Conservation (phyloP, 768 basidiomycete species). For the Suillus cothurnatus region DNA sequence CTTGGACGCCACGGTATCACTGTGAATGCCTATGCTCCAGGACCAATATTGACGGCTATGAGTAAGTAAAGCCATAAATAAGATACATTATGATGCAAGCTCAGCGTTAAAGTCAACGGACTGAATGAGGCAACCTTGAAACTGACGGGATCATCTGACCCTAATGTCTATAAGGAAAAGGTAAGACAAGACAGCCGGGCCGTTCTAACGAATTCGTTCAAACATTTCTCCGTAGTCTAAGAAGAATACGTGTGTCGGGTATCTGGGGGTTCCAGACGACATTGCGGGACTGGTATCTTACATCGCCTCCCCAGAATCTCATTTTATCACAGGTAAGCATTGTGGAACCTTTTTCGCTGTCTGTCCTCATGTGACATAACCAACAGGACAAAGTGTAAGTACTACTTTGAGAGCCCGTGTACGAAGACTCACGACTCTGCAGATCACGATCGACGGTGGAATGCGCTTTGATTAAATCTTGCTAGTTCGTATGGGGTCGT, state of each 20-base stretch:
- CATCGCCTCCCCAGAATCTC: slow-evolving; percentile 28
- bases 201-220: neutral
- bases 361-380: neutral
- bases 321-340: slow-evolving; percentile 31
- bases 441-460: slow-evolving; percentile 10
- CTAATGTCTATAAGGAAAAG: neutral
- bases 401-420: neutral
- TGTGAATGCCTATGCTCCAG: slow-evolving; percentile 34
- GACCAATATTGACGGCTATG: slow-evolving; percentile 29
- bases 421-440: neutral
- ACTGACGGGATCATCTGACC: slow-evolving; percentile 2
- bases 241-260: slow-evolving; percentile 11
- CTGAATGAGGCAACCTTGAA: slow-evolving; percentile 8
- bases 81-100: neutral
- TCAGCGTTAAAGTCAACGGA: neutral
- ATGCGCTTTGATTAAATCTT: slow-evolving; percentile 5
- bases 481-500: neutral
- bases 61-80: slow-evolving; percentile 11
- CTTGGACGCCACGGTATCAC: slow-evolving; percentile 27
- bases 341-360: neutral
- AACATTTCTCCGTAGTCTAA: neutral
- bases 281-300: slow-evolving; percentile 31
- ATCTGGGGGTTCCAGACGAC: slow-evolving; percentile 19
- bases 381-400: slow-evolving; percentile 1
- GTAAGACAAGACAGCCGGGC: neutral